These are phyloP conservation scores for Syzygium oleosum DNA, from an alignment of 345 rosid genomes.

Conservation along the genomic window DNA sequence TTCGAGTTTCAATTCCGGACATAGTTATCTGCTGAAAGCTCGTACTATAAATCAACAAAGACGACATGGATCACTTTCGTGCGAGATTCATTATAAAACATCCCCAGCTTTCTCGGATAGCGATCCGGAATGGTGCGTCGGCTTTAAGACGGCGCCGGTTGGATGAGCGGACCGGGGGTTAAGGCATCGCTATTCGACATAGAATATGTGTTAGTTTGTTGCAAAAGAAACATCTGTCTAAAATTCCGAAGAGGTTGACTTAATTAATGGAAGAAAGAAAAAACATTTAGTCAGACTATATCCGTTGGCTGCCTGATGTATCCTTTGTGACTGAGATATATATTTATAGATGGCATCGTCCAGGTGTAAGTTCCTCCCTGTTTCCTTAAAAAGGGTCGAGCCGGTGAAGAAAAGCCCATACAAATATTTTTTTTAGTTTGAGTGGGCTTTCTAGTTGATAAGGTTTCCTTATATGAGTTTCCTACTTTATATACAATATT, in stretches of 20 bases:
- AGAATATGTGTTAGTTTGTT: background rate
- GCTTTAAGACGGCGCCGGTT: background rate
- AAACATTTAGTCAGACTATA: background rate
- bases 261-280: background rate
- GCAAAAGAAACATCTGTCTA: background rate
- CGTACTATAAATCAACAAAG: background rate
- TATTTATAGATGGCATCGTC: background rate
- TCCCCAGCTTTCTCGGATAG: background rate
- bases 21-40: background rate
- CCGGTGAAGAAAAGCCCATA: background rate
- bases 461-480: background rate
- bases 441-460: background rate
- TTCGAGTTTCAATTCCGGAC: background rate
- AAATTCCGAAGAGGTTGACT: background rate
- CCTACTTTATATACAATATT: background rate
- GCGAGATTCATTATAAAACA: background rate
- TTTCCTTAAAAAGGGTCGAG: background rate
- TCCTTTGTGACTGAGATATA: background rate
- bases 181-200: background rate
- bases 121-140: background rate
- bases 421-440: background rate
- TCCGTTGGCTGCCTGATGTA: background rate
- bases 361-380: background rate
- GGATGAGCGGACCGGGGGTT: background rate
- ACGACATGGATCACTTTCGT: background rate